Evolutionary conservation across 768 basidiomycete species (phyloP).

Genomic region (Lentinula detonsa): DNA sequence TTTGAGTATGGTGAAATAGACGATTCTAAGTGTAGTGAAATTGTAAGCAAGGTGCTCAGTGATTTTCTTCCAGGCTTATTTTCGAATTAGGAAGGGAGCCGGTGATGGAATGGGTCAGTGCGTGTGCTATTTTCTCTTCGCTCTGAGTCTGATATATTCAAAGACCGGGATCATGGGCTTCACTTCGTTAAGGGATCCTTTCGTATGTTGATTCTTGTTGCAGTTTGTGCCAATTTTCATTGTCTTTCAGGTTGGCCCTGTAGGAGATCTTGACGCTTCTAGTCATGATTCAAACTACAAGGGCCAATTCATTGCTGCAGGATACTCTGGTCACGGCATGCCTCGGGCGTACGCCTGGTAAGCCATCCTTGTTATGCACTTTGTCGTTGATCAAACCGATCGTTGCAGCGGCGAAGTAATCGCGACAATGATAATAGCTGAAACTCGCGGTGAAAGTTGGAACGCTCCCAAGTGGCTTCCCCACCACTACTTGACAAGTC

Average conservation of each 20-base stretch:
- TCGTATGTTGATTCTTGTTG: conserved; percentile 39
- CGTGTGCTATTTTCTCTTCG: neutral
- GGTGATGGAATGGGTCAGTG: conserved; percentile 78
- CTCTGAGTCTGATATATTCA: neutral
- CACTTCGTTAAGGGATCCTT: conserved; percentile 55
- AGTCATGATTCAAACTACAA: conserved; percentile 22
- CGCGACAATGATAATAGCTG: conserved; percentile 50
- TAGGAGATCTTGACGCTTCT: conserved; percentile 25
- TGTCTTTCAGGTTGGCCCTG: conserved; percentile 54
- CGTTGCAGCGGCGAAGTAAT: conserved; percentile 52
- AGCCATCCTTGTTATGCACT: conserved; percentile 11
- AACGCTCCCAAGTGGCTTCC: conserved; percentile 59
- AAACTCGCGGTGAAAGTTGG: conserved; percentile 41
- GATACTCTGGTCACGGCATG: conserved; percentile 79
- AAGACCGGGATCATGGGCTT: conserved; percentile 85
- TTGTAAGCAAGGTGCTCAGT: conserved; percentile 45
- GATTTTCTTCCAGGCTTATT: conserved; percentile 56
- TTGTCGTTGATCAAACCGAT: neutral
- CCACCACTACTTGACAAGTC: conserved; percentile 34
- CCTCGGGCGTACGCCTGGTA: conserved; percentile 70
- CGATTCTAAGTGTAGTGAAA: conserved; percentile 46
- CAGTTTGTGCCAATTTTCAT: neutral
- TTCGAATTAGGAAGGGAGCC: conserved; percentile 40
- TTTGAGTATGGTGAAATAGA: conserved; percentile 51
- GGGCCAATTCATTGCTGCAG: conserved; percentile 70